Base-by-base conservation (phyloP, 2,329 filamentous ascomycete genomes). In the Beauveria australis region DNA sequence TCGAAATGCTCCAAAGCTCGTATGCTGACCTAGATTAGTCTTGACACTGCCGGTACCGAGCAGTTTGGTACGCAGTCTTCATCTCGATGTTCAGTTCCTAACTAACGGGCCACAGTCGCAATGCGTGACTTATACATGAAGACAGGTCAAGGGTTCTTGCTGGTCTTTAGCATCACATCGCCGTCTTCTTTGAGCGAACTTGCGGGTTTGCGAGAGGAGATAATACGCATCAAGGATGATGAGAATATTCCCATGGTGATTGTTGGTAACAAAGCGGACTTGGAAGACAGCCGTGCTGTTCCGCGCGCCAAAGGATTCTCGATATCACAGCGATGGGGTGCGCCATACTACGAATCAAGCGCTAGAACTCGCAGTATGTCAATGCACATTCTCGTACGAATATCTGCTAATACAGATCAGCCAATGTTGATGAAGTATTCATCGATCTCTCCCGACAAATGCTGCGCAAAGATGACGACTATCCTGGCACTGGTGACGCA, bases 111-210 rank as follows among this genome's bases (percentile, higher is more conserved):
- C 51, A 46, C 63, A 85, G 80, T 85, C 67, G 82, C 82, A 61
- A 85, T 85, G 82, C 83, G 89, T 70, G 90, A 94, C 71, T 80
- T 93, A 51, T 94, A 96, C 78, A 95, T 96, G 90, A 94, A 94
- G 72, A 90, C 91, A 44, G 91, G 91, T 60, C 91, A 96, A 75
- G 91, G 92, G 0, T 96, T 96, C 72, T 83, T 96, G 60, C 82
- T 96, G 43, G 92, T 96, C 61, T 96, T 96, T 76, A 93, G 89
- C 75, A 96, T 96, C 70, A 93, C 91, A 19, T 94, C 90, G 63
- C 80, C 83, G 63, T 89, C 89, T 40, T 95, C 91, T n/a, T 80
- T 96, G 46, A 83, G 86, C 67, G 91, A 96, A 74, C 82, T 96
- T 33, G 82, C 85, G 66, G 88, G 89, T 67, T 81, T 96, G 47